Evolutionary conservation across 306 rosid genomes (phyloP), one percentile per base, ranked within the genome.

Genomic region (Vicia villosa): DNA sequence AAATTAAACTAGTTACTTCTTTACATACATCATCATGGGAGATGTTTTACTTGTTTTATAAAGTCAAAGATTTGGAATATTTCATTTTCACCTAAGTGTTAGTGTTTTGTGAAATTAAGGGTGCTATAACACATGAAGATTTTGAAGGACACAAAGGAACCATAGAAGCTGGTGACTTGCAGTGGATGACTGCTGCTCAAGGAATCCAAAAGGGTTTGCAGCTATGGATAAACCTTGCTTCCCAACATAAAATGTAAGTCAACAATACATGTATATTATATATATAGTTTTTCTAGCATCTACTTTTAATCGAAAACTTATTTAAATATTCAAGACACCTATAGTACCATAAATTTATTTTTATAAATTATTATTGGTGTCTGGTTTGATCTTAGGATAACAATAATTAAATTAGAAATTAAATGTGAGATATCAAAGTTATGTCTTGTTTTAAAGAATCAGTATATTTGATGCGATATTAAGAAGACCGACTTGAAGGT

Each of bases 131-230:
- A 1, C 99, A 94, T 77, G 99, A 91, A 85, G 99, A 94, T 63
- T 94, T 87, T 79, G 97, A 90, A 81, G 99, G 99, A 34, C 97
- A 87, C 37, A 91, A 88, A 58, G 99, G 99, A 70, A 94, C 89
- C 58, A 88, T 94, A 15, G 87, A 79, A 66, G 89, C 87, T 1
- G 97, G 97, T 75, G 99, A 91, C 72, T 68, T 94, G 74, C 97
- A 94, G 11, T 94, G 99, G 99, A 94, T 94, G 99, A 94, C 99
- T 43, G 99, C 89, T 11, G 38, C 89, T 46, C 95, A 88, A 66
- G 97, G 97, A 17, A 87, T 94, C 20, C 97, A 94, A 69, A 87
- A 78, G 87, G 99, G 99, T 66, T 66, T 94, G 0, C 99, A 94
- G 28, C 72, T 94, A 6, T 94, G 99, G 99, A 91, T 94, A 65